phyloP scores from a whole-genome alignment of 306 rosid species.

The Begonia masoniana region DNA sequence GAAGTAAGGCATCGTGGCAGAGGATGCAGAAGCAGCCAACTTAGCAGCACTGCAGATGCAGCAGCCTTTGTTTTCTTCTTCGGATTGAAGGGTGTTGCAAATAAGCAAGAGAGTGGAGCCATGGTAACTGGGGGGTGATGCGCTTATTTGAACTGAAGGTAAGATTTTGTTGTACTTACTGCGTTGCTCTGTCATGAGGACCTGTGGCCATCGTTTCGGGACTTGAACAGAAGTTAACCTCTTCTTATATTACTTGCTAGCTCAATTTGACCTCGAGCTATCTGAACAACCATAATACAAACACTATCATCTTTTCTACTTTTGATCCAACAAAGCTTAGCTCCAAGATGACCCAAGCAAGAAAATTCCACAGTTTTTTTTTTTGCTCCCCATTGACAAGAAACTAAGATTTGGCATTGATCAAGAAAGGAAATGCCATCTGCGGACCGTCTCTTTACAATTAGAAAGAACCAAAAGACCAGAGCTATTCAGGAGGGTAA shows the following conservation, averaged over 20 bases:
- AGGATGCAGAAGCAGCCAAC: slow-evolving; percentile 86
- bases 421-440: too few species aligned
- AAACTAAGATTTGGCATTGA: too few species aligned
- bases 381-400: too few species aligned
- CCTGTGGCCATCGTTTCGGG: slow-evolving; percentile 7
- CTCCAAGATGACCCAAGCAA: too few species aligned
- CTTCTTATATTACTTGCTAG: slow-evolving; percentile 34
- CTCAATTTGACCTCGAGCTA: slow-evolving; percentile 55
- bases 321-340: too few species aligned
- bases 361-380: too few species aligned
- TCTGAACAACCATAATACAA: slow-evolving; percentile 26
- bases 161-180: slow-evolving; percentile 28
- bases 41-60: slow-evolving; percentile 85
- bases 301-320: too few species aligned
- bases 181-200: slow-evolving; percentile 29
- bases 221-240: slow-evolving; percentile 17
- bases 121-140: slow-evolving; percentile 27
- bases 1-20: slow-evolving; percentile 93
- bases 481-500: too few species aligned
- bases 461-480: too few species aligned
- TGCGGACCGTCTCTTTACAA: too few species aligned
- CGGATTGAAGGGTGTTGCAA: slow-evolving; percentile 40
- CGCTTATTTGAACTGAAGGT: slow-evolving; percentile 26
- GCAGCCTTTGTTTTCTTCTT: slow-evolving; percentile 76
- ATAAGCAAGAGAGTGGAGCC: slow-evolving; percentile 25